phyloP scores from a whole-genome alignment of 2,329 filamentous ascomycete species.

The Neocucurbitaria cava region DNA sequence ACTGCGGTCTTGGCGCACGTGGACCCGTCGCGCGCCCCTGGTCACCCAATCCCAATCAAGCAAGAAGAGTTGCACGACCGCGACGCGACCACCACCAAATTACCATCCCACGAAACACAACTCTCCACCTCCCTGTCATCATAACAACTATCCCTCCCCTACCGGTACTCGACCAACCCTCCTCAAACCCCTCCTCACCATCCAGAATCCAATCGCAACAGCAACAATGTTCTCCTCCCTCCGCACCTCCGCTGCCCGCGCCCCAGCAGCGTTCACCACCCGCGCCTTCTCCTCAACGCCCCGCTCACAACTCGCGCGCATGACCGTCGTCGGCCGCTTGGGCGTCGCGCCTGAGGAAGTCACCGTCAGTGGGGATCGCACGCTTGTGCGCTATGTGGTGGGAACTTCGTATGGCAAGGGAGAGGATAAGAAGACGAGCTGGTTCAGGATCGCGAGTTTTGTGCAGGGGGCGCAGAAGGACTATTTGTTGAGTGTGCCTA shows the following conservation, averaged over 20 bases:
- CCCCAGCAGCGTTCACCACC: constrained; percentile 58
- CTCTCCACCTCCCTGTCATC: constrained; percentile 8
- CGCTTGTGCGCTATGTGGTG: constrained; percentile 79
- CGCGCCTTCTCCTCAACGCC: constrained; percentile 79
- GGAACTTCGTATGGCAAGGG: constrained; percentile 70
- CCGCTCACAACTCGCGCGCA: constrained; percentile 72
- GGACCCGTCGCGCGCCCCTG: constrained; percentile 5
- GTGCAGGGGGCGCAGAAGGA: constrained; percentile 73
- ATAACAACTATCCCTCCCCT: constrained; percentile 8
- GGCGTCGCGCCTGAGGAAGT: constrained; percentile 78
- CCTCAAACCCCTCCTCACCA: neutral
- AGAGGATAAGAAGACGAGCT: constrained; percentile 80
- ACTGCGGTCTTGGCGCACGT: constrained; percentile 10
- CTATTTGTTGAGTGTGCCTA: constrained; percentile 74
- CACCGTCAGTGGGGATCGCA: constrained; percentile 75
- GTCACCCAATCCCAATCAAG: constrained; percentile 10
- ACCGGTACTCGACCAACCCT: constrained; percentile 1
- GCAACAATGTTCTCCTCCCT: constrained; percentile 39
- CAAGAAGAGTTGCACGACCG: constrained; percentile 18
- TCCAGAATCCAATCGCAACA: constrained; percentile 5
- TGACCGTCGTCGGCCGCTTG: constrained; percentile 87
- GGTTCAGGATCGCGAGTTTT: constrained; percentile 84
- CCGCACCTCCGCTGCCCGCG: constrained; percentile 61
- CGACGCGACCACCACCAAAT: constrained; percentile 20
- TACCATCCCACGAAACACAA: constrained; percentile 5